A percentile compares a stretch with the other conserved stretches of the same genome.
Conservation (phyloP, 805 yeast species). For the Zygosaccharomyces lentus region DNA sequence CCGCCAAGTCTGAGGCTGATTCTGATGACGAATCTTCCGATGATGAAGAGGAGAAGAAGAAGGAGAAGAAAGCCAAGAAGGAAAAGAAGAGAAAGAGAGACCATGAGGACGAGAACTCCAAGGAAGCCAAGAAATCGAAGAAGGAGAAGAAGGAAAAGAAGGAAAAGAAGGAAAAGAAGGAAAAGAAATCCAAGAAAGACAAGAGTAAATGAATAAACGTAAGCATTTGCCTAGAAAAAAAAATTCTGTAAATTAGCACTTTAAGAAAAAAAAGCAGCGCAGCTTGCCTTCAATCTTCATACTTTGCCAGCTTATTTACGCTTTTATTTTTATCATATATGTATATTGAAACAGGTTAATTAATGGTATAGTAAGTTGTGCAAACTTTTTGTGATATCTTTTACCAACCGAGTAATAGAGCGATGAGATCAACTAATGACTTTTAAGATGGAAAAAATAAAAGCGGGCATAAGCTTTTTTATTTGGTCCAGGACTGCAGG, state of each 20-base stretch:
- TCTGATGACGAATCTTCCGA: constrained; percentile 38
- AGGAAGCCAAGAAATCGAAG: constrained; percentile 37
- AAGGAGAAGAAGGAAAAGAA: constrained; percentile 36
- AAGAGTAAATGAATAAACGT: constrained; percentile 7
- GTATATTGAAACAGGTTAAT: constrained; percentile 2
- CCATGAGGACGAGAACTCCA: constrained; percentile 31
- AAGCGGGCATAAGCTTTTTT: not conserved
- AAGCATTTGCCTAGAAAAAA: not conserved
- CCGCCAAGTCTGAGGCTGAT: constrained; percentile 34
- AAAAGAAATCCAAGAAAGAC: constrained; percentile 15
- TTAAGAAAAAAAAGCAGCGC: constrained; percentile 6
- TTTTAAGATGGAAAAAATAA: not conserved
- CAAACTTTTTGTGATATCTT: constrained; percentile 3
- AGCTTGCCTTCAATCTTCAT: not conserved
- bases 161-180: constrained; percentile 34
- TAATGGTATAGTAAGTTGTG: constrained; percentile 6
- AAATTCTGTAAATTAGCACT: not conserved
- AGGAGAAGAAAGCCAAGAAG: constrained; percentile 35
- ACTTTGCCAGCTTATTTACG: not conserved
- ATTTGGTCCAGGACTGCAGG: not conserved
- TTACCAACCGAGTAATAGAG: not conserved
- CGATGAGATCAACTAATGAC: not conserved
- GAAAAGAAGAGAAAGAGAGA: constrained; percentile 34
- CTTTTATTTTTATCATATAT: not conserved
- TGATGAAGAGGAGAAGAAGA: constrained; percentile 36